These are phyloP conservation scores for Leavenworthia alabamica DNA, from an alignment of 345 rosid genomes.

Conservation along the genomic window DNA sequence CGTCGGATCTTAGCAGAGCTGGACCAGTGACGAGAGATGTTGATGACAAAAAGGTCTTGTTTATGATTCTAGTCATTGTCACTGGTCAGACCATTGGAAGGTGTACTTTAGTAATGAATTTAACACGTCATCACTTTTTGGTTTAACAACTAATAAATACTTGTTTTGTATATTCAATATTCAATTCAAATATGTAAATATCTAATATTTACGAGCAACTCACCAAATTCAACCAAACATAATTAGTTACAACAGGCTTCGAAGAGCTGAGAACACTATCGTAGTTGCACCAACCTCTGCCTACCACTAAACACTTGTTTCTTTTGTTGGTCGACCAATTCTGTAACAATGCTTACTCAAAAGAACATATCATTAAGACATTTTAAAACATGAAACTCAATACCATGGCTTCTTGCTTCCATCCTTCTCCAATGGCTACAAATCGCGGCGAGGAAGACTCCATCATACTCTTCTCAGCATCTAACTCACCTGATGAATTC, in stretches of 20 bases:
- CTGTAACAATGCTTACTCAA: not conserved
- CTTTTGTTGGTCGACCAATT: slow-evolving; percentile 25
- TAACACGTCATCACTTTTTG: not conserved
- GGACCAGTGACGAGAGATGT: too few species aligned
- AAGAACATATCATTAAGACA: not conserved
- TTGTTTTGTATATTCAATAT: not conserved
- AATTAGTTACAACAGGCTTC: slow-evolving; percentile 1
- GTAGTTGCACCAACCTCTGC: slow-evolving; percentile 30
- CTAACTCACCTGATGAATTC: slow-evolving; percentile 54
- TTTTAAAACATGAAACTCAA: slow-evolving; percentile 1
- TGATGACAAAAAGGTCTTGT: too few species aligned
- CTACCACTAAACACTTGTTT: slow-evolving; percentile 19
- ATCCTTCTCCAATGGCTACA: slow-evolving; percentile 15
- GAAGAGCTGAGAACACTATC: not conserved
- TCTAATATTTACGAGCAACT: not conserved
- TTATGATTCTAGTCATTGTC: too few species aligned
- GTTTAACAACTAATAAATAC: slow-evolving; percentile 11
- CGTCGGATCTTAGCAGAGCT: too few species aligned
- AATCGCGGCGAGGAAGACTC: slow-evolving; percentile 56
- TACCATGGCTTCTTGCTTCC: slow-evolving; percentile 53
- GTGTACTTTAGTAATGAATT: not conserved
- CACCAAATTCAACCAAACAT: slow-evolving; percentile 5
- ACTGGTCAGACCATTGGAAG: not conserved
- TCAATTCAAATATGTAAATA: not conserved
- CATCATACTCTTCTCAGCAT: slow-evolving; percentile 53